A percentile compares a stretch with the other conserved stretches of the same genome.
Evolutionary conservation across 257 asterid genomes (phyloP).

Genomic region (Jasminum sambac): DNA sequence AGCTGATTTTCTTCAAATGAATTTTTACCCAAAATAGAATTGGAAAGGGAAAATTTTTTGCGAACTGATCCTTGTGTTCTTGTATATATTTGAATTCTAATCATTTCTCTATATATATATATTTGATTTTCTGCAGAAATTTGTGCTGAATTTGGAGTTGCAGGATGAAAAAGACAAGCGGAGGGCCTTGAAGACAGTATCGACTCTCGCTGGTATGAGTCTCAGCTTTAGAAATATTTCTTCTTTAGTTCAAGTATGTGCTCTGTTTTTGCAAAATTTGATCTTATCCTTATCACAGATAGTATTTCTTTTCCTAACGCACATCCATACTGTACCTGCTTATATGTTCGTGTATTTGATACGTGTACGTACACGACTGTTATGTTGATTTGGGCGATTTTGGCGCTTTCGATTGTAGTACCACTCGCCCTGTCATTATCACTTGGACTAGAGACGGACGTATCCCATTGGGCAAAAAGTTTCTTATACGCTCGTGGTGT

Average conservation of each 20-base stretch:
- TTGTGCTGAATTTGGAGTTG: constrained; percentile 56
- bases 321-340: no score
- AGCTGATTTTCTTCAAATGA: neutral
- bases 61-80: neutral
- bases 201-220: constrained; percentile 50
- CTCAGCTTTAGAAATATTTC: neutral
- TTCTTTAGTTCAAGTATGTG: neutral
- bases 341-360: no score
- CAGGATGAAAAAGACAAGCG: constrained; percentile 53
- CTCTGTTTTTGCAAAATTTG: neutral
- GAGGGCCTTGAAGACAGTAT: constrained; percentile 62
- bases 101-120: neutral
- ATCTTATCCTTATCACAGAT: neutral
- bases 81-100: neutral
- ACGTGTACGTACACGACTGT: no score
- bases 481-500: no score
- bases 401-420: no score
- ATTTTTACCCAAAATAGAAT: neutral
- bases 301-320: neutral
- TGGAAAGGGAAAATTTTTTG: neutral
- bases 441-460: no score
- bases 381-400: no score
- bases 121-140: constrained; percentile 34
- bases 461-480: no score
- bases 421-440: no score